Conservation (phyloP, 176 grass and related monocot species). For the Luzula sylvatica region DNA sequence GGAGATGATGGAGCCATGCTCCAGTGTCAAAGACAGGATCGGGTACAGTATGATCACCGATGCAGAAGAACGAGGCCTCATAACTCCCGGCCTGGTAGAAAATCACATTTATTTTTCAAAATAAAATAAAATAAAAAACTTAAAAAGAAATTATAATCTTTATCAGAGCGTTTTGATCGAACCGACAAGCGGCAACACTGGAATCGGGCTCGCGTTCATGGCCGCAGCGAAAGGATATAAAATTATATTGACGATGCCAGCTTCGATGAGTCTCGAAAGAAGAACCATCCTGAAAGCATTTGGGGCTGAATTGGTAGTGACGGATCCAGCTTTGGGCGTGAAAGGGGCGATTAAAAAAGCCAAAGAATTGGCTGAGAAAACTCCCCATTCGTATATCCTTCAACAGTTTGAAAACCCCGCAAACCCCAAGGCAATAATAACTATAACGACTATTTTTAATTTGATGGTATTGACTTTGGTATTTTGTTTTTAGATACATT, state of each 20-base stretch:
- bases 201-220: slow-evolving; percentile 88
- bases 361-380: slow-evolving; percentile 55
- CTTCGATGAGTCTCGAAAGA: slow-evolving; percentile 78
- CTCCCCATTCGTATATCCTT: slow-evolving; percentile 67
- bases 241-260: slow-evolving; percentile 77
- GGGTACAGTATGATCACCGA: slow-evolving; percentile 89
- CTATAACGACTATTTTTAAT: background rate
- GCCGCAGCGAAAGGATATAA: slow-evolving; percentile 87
- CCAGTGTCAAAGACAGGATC: slow-evolving; percentile 99
- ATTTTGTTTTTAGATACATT: slow-evolving; percentile 53
- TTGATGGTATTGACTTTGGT: slow-evolving; percentile 14
- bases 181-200: slow-evolving; percentile 86
- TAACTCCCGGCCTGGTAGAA: slow-evolving; percentile 50
- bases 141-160: background rate
- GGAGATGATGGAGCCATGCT: slow-evolving; percentile 96
- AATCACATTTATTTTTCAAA: background rate
- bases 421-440: slow-evolving; percentile 58
- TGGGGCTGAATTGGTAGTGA: slow-evolving; percentile 64
- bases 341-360: slow-evolving; percentile 72
- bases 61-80: slow-evolving; percentile 57
- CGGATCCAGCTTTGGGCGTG: slow-evolving; percentile 67
- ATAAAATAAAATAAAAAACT: background rate
- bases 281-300: slow-evolving; percentile 82
- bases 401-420: slow-evolving; percentile 87
- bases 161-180: slow-evolving; percentile 85